Base-by-base conservation (phyloP, 1,139 yeast species). In the Kodamaea alishanica region DNA sequence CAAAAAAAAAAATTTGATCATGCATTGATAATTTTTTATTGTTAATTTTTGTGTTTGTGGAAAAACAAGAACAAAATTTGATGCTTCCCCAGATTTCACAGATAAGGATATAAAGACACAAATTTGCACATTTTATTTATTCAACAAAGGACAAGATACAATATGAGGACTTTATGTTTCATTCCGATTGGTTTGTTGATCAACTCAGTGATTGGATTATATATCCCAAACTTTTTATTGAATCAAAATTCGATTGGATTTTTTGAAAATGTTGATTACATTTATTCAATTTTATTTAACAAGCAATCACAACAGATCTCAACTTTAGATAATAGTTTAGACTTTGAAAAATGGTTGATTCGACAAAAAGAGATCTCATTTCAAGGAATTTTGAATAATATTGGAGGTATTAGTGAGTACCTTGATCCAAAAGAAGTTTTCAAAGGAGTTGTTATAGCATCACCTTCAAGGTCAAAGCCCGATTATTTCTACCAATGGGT, bases 401-500 rank as follows among this genome's bases (percentile, higher is more conserved):
- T 84, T 40, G 90, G 89, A 5, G 84, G 84, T 15, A 42, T 59
- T 22, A 44, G 59, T 49, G 41, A 58, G 49, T 31, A 54, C 41
- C 51, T 56, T 8, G 50, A 51, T 8, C 48, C 56, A 1, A 56
- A 56, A 2, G 73, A 69, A 32, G 84, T 83, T 1, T 55, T 70
- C 1, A 62, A 67, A 7, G 97, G 97, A 24, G 87, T 78, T 3
- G 84, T 88, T 4, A 70, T 90, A 45, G 97, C 97, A 1, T 82
- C 95, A 6, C 95, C 96, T 3, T 86, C 95, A 0, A 74, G 59
- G 39, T 5, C 39, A 0, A 47, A 67, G 20, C 97, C 97, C 0
- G 74, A 90, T 60, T 90, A 90, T 58, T 89, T 77, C 51, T 90
- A 77, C 55, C 95, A 86, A 53, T 90, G 98, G 98, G 75, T 79